These are phyloP conservation scores for Triticum monococcum DNA, from an alignment of 176 grass and related monocot genomes.

Conservation along the genomic window DNA sequence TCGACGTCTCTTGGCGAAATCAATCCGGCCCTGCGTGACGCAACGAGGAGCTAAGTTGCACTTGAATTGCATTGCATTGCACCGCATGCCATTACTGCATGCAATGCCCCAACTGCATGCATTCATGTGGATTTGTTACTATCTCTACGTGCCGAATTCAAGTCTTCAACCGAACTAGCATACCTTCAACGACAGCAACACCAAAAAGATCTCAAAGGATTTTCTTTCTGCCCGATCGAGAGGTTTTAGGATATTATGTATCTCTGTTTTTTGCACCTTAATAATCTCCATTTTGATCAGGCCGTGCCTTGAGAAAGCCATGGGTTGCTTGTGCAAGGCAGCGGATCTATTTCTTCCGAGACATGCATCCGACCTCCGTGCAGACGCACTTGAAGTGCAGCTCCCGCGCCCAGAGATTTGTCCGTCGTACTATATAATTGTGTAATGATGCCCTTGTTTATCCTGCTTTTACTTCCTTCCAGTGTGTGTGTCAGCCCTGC, in stretches of 20 bases:
- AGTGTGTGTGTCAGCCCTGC: background rate
- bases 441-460: conserved; percentile 37
- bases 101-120: conserved; percentile 40
- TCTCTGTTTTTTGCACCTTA: background rate
- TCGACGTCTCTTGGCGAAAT: background rate
- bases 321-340: background rate
- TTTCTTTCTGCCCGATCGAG: background rate
- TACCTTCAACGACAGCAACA: background rate
- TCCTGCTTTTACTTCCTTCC: background rate
- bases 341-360: background rate
- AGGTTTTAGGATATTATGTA: background rate
- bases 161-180: background rate
- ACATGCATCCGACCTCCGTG: background rate
- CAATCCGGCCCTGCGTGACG: conserved; percentile 14
- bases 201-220: background rate
- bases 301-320: background rate
- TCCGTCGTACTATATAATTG: conserved; percentile 28
- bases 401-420: conserved; percentile 15
- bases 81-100: conserved; percentile 36
- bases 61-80: background rate
- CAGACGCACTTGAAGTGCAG: background rate
- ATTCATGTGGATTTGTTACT: conserved; percentile 38
- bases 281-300: background rate
- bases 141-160: background rate
- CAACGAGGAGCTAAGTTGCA: background rate